These are phyloP conservation scores for Pseudohyphozyma bogoriensis DNA, from an alignment of 768 basidiomycete species.

Conservation along the genomic window DNA sequence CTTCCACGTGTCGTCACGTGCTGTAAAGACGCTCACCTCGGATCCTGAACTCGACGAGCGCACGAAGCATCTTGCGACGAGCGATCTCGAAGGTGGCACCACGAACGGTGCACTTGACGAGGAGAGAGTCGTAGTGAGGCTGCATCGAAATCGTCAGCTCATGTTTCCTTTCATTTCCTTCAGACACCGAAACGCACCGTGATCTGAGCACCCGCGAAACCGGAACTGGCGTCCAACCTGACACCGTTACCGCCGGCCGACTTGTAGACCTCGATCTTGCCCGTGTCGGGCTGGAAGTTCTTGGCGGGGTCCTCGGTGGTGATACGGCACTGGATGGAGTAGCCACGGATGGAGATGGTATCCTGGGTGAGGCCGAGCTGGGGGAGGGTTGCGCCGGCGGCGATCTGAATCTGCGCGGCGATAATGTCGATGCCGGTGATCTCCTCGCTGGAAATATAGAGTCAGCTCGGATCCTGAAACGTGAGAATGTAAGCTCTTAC, in stretches of 20 bases:
- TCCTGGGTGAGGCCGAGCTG: conserved; percentile 94
- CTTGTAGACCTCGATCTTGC: conserved; percentile 98
- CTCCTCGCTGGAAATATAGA: too few species aligned
- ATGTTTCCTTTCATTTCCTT: background rate
- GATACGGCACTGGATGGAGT: conserved; percentile 95
- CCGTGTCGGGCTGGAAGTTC: conserved; percentile 94
- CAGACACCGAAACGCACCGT: conserved; percentile 45
- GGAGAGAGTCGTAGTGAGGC: conserved; percentile 96
- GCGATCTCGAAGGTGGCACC: conserved; percentile 98
- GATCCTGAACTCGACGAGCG: conserved; percentile 98
- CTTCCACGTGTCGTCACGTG: background rate
- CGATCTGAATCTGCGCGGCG: conserved; percentile 89
- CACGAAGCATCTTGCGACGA: conserved; percentile 96
- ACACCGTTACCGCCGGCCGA: conserved; percentile 98
- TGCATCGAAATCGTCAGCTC: conserved; percentile 37
- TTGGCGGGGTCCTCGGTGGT: conserved; percentile 92
- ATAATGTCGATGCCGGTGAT: conserved; percentile 99
- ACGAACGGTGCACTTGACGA: conserved; percentile 90
- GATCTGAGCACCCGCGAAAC: conserved; percentile 97
- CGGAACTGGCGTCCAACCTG: conserved; percentile 88
- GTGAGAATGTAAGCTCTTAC: too few species aligned
- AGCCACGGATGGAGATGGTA: conserved; percentile 87
- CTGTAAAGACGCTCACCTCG: conserved; percentile 56
- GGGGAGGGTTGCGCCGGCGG: conserved; percentile 90
- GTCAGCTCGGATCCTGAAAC: too few species aligned